phyloP scores from a whole-genome alignment of 2,329 filamentous ascomycete genomes.

The Aureobasidium mangrovei region DNA sequence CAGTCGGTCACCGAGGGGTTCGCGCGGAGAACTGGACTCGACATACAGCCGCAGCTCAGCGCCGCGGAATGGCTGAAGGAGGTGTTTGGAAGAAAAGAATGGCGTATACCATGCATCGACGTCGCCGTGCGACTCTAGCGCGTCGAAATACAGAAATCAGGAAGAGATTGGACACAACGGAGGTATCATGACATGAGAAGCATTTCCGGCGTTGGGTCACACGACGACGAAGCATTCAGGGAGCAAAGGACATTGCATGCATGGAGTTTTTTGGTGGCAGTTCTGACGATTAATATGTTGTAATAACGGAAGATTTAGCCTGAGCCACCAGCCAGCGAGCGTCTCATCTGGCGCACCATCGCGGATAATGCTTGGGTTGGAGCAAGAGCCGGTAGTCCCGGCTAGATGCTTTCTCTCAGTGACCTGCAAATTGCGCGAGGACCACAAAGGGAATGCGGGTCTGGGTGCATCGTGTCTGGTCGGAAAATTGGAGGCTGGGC shows the following conservation, averaged over 20 bases:
- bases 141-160: not conserved
- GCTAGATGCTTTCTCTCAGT: too few relatives aligned
- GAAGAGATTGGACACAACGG: not conserved
- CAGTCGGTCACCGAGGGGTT: conserved; percentile 57
- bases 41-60: conserved; percentile 59
- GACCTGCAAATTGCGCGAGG: too few relatives aligned
- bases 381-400: too few relatives aligned
- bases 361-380: too few relatives aligned
- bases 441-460: too few relatives aligned
- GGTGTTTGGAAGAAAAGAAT: conserved; percentile 72
- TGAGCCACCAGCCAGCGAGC: too few relatives aligned
- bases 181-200: conserved; percentile 7
- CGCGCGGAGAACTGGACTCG: conserved; percentile 34
- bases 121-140: conserved; percentile 66
- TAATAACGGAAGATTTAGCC: too few relatives aligned
- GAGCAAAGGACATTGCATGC: not conserved
- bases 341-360: too few relatives aligned
- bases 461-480: too few relatives aligned
- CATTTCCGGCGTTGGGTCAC: conserved; percentile 13
- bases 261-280: conserved; percentile 2
- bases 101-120: conserved; percentile 86
- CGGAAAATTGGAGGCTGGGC: too few relatives aligned
- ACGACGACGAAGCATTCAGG: not conserved
- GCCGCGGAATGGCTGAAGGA: conserved; percentile 81
- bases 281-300: not conserved